A percentile compares a stretch with the other conserved stretches of the same genome.
These are phyloP conservation scores for Fusarium annulatum DNA, from an alignment of 2,329 filamentous ascomycete genomes.

Conservation along the genomic window DNA sequence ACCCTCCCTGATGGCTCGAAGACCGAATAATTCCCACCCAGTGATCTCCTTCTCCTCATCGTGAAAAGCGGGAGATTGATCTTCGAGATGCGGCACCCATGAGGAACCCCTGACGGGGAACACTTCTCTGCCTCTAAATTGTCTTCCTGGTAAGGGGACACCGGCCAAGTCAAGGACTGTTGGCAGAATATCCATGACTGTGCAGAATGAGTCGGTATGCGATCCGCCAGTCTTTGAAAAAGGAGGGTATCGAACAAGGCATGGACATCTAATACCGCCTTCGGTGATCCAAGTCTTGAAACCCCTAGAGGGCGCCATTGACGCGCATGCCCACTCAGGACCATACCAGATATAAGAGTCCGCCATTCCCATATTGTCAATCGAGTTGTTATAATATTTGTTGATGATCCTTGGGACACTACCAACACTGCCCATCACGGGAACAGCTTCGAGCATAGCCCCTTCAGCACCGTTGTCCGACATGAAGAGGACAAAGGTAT, in stretches of 20 bases:
- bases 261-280: slow-evolving; percentile 37
- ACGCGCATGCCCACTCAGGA: slow-evolving; percentile 62
- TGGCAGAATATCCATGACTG: slow-evolving; percentile 62
- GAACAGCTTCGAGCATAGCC: slow-evolving; percentile 61
- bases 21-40: slow-evolving; percentile 68
- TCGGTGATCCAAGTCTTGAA: slow-evolving; percentile 50
- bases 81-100: slow-evolving; percentile 30
- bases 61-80: slow-evolving; percentile 53
- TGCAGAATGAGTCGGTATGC: slow-evolving; percentile 46
- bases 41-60: slow-evolving; percentile 60
- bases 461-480: slow-evolving; percentile 9
- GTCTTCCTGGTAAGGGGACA: slow-evolving; percentile 50
- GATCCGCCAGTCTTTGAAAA: slow-evolving; percentile 45
- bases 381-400: slow-evolving; percentile 59
- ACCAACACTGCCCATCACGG: slow-evolving; percentile 50
- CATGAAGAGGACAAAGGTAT: slow-evolving; percentile 12
- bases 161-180: slow-evolving; percentile 60
- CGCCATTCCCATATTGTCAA: slow-evolving; percentile 66
- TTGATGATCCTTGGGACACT: slow-evolving; percentile 35
- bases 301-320: slow-evolving; percentile 53
- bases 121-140: slow-evolving; percentile 58
- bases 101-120: slow-evolving; percentile 59
- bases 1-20: slow-evolving; percentile 62
- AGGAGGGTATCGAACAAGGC: slow-evolving; percentile 46
- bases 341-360: slow-evolving; percentile 72